Conservation (phyloP, 1,284 basidiomycete genomes). For the Sporisorium scitamineum region DNA sequence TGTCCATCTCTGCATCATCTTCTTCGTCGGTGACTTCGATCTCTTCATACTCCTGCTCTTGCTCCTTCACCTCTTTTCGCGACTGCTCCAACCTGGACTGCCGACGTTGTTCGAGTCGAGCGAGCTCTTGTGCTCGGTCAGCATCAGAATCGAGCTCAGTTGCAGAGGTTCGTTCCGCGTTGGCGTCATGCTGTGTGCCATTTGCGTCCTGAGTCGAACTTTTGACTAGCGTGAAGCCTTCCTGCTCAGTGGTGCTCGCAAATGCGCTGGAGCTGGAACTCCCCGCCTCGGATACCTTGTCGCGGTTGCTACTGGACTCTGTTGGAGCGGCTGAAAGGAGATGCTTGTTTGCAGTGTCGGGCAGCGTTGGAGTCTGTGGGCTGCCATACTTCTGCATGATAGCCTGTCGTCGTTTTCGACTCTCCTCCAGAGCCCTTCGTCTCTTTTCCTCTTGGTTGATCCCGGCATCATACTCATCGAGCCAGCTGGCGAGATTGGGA, state of each 20-base stretch:
- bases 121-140: constrained; percentile 42
- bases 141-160: constrained; percentile 50
- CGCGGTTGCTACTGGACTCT: too few species aligned
- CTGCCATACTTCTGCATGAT: constrained; percentile 42
- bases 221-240: constrained; percentile 25
- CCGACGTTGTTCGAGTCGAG: constrained; percentile 31
- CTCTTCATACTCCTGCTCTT: constrained; percentile 59
- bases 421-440: constrained; percentile 46
- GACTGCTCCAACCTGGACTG: neutral
- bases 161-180: constrained; percentile 29
- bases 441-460: constrained; percentile 33
- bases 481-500: constrained; percentile 16
- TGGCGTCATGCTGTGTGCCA: neutral
- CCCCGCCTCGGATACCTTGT: neutral
- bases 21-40: constrained; percentile 65
- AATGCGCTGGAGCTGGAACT: too few species aligned
- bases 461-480: constrained; percentile 36
- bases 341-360: neutral
- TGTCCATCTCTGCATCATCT: constrained; percentile 66
- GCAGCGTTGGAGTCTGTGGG: neutral
- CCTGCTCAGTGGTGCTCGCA: neutral
- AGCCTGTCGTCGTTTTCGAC: constrained; percentile 49
- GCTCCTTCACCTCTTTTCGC: neutral
- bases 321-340: neutral
- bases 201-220: neutral